Evolutionary conservation across 495 filamentous ascomycete genomes (phyloP).

Genomic region (Lophiotrema nucula): DNA sequence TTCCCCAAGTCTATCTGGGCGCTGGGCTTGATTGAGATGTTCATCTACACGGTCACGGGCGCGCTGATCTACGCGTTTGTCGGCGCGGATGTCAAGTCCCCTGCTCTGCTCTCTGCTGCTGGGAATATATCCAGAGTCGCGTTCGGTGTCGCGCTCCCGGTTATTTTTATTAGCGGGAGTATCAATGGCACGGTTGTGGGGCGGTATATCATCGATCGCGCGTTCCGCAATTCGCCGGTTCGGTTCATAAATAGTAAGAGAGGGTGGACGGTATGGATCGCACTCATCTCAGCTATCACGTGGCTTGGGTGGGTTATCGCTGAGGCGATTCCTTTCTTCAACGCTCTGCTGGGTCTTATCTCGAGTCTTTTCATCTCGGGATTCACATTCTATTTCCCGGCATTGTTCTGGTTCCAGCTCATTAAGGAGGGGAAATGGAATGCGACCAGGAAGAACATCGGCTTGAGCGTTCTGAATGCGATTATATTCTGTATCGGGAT

Average conservation of each 20-base stretch:
- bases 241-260: slow-evolving; percentile 26
- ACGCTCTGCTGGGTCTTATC: slow-evolving; percentile 38
- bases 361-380: slow-evolving; percentile 21
- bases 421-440: slow-evolving; percentile 42
- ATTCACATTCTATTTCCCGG: slow-evolving; percentile 29
- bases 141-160: slow-evolving; percentile 77
- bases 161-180: slow-evolving; percentile 66
- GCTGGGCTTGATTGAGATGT: slow-evolving; percentile 64
- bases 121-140: slow-evolving; percentile 64
- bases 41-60: slow-evolving; percentile 66
- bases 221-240: slow-evolving; percentile 6
- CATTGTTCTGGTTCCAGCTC: slow-evolving; percentile 29
- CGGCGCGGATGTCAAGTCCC: slow-evolving; percentile 62
- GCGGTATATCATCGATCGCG: slow-evolving; percentile 35
- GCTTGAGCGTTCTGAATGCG: slow-evolving; percentile 48
- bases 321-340: slow-evolving; percentile 39
- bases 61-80: slow-evolving; percentile 72
- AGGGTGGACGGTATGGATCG: slow-evolving; percentile 31
- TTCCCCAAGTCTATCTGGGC: slow-evolving; percentile 53
- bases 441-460: slow-evolving; percentile 39
- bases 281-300: slow-evolving; percentile 31
- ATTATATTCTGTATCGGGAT: slow-evolving; percentile 53
- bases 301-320: slow-evolving; percentile 38
- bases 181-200: slow-evolving; percentile 59
- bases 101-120: slow-evolving; percentile 66